Base-by-base conservation (phyloP, 768 basidiomycete genomes). In the Amanita phalloides region DNA sequence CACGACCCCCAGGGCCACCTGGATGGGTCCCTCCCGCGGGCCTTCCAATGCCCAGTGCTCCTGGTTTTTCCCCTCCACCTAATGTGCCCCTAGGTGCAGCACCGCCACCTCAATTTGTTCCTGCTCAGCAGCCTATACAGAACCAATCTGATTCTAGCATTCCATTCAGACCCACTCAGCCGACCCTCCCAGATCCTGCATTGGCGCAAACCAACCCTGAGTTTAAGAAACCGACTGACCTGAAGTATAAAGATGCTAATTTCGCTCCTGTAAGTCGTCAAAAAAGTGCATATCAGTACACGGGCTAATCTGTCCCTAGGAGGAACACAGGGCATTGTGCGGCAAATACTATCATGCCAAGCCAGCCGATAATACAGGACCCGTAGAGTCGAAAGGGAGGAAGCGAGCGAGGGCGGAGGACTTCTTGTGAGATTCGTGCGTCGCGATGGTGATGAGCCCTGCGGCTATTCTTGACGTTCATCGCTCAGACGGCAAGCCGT, bases 321-420 rank as follows among this genome's bases (percentile, higher is more conserved):
- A 90, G 55, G 90, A 93, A 65, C 77, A 77, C 56, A 81, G 90
- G 48, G 80, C 88, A 6, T 73, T 75, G 48, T 68, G 81, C 51
- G 58, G 73, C 8, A 82, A 77, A 62, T 90, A 86, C 65, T 80
- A 79, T 57, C 70, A 71, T 65, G 63, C 73, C 49, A 73, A 73
- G 62, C 64, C 76, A 56, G 63, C 64, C 55, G 66, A 65, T 17
- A 35, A 10, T 52, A 55, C 64, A 49, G 65, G 60, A 32, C 54
- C 61, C 30, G 83, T 85, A 47, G 86, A 86, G 60, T 70, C 76
- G 46, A 77, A 86, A 57, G 88, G 89, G 45, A 88, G 82, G 72
- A 92, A 92, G 67, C 72, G 90, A 44, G 86, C 89, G 44, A 74
- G 88, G 57, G 90, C 90, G 30, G 89, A 91, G 66, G 90, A 92